These are phyloP conservation scores for Petunia axillaris DNA, from an alignment of 257 asterid species.

Conservation along the genomic window DNA sequence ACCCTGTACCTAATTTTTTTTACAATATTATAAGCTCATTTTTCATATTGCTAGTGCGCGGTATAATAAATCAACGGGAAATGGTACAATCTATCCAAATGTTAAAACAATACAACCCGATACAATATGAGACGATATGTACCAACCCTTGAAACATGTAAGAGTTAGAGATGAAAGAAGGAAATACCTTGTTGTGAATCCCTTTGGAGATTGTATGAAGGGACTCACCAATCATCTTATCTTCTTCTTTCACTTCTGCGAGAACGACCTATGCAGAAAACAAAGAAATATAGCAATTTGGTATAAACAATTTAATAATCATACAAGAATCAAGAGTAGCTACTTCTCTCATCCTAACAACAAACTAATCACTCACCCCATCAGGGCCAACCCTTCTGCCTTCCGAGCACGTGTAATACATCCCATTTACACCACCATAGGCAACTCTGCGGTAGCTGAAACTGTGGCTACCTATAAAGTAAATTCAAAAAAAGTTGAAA, in stretches of 20 bases:
- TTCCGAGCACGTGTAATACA: conserved; percentile 58
- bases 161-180: not conserved
- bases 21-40: too few relatives aligned
- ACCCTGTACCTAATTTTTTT: too few relatives aligned
- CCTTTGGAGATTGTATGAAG: conserved; percentile 78
- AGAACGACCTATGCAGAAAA: conserved; percentile 52
- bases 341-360: not conserved
- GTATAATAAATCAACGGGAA: too few relatives aligned
- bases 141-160: too few relatives aligned
- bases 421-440: conserved; percentile 69
- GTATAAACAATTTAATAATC: not conserved
- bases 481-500: conserved; percentile 8
- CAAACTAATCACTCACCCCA: conserved; percentile 72
- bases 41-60: too few relatives aligned
- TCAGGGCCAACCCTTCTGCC: conserved; percentile 69
- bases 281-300: not conserved
- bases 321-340: not conserved
- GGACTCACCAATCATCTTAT: conserved; percentile 63
- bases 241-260: conserved; percentile 81
- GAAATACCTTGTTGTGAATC: conserved; percentile 61
- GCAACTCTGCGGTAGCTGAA: conserved; percentile 60
- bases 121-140: too few relatives aligned
- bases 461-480: conserved; percentile 48
- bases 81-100: too few relatives aligned
- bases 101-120: too few relatives aligned